phyloP scores from a whole-genome alignment of 2,329 filamentous ascomycete genomes.

The Dryadomyces quercus-mongolicae region DNA sequence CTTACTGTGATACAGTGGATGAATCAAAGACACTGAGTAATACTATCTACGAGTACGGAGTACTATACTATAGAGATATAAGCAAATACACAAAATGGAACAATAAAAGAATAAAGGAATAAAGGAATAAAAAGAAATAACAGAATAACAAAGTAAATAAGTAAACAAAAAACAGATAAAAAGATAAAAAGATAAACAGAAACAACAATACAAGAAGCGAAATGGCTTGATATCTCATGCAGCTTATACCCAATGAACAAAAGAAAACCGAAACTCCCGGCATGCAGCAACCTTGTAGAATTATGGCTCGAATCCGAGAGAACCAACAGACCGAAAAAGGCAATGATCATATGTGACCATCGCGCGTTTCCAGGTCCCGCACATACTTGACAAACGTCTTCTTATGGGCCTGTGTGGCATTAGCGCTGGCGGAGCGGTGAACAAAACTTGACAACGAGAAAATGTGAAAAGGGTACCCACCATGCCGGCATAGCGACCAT shows the following conservation, averaged over 20 bases:
- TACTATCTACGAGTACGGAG: too few species aligned
- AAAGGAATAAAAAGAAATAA: neutral
- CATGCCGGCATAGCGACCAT: constrained; percentile 80
- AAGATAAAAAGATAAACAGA: too few species aligned
- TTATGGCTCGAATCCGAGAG: too few species aligned
- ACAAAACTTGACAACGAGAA: neutral
- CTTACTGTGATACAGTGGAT: too few species aligned
- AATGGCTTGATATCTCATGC: too few species aligned
- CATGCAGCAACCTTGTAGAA: too few species aligned
- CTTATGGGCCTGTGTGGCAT: constrained; percentile 60
- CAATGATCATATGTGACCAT: constrained; percentile 3
- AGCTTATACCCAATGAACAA: too few species aligned
- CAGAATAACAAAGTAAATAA: too few species aligned
- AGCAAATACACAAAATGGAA: neutral
- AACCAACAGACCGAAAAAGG: neutral
- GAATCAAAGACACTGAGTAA: too few species aligned
- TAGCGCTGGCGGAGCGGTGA: neutral
- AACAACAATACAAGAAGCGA: neutral
- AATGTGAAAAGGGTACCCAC: constrained; percentile 37
- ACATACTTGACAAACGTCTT: constrained; percentile 95
- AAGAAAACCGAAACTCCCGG: too few species aligned
- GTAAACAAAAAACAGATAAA: neutral
- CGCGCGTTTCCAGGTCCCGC: constrained; percentile 57
- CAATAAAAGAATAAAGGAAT: too few species aligned
- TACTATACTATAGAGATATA: too few species aligned